phyloP scores from a whole-genome alignment of 257 asterid genomes.

The Nicotiana attenuata region DNA sequence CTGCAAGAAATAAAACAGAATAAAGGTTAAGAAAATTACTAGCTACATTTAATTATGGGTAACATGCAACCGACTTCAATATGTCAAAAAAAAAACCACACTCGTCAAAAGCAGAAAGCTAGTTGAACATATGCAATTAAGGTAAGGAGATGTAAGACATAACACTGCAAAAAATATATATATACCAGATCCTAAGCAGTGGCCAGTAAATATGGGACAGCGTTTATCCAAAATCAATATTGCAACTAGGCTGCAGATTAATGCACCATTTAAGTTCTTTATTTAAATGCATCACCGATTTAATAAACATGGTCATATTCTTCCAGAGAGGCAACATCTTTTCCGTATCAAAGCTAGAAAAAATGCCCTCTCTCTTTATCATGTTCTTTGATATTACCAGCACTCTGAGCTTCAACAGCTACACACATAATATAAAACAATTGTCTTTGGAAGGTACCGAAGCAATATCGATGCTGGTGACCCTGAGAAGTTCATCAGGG shows the following conservation, averaged over 20 bases:
- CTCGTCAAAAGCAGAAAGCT: neutral
- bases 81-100: neutral
- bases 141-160: neutral
- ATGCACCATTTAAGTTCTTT: neutral
- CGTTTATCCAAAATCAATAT: neutral
- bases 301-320: neutral
- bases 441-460: constrained; percentile 46
- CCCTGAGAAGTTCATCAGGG: constrained; percentile 97
- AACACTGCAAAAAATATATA: neutral
- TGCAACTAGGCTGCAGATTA: neutral
- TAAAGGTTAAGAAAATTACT: constrained; percentile 19
- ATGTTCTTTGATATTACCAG: neutral
- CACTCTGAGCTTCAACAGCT: constrained; percentile 14
- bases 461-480: constrained; percentile 97
- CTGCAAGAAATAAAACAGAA: constrained; percentile 37
- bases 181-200: neutral
- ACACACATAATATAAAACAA: constrained; percentile 16
- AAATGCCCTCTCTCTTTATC: neutral
- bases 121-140: constrained; percentile 1
- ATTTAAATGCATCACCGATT: neutral
- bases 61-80: neutral
- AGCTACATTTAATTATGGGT: constrained; percentile 1
- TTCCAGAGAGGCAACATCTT: neutral
- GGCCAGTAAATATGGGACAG: neutral
- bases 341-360: neutral